Evolutionary conservation across 2,329 filamentous ascomycete genomes (phyloP), one percentile per base, ranked within the genome.

Genomic region (Paecilomyces sp.): DNA sequence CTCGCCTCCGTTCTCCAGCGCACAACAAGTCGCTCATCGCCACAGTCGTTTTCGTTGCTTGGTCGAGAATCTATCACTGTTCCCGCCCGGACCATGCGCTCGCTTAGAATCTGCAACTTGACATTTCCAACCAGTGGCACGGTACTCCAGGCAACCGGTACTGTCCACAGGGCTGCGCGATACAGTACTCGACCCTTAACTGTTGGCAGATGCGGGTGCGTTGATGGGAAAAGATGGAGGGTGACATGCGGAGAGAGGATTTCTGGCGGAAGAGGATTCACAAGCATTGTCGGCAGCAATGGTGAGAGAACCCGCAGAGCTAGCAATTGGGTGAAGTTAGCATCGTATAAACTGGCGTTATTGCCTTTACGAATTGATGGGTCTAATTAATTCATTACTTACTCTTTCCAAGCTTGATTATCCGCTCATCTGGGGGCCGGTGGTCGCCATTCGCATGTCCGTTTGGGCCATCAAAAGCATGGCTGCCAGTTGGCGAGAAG

Each of bases 81-180:
- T 12, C 76, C 73, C 59, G 80, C 84, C 36, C 85, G 85, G n/a
- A 82, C 85, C 84, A 99, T 94, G 66, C 93, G 89, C 79, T 96
- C 92, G 12, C 90, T 93, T 18, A 96, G 76, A 57, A 99, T 94
- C 67, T 91, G 87, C 11, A 99, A 83, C 66, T 87, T 88, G 53
- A 97, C 91, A 69, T 96, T 96, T 65, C 93, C 92, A 33, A 97
- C 84, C 22, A 97, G 85, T 2, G 94, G 94, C 1, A 99, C 83
- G 30, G 90, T 86, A 69, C 95, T 95, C 94, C 94, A 99, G 31
- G 92, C 93, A 57, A 99, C 88, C 0, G 94, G 94, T 0, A 92
- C 92, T 0, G 94, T 97, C 92, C 92, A 97, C 41, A 99, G 81
- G 2, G 94, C 94, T 18, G 94, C 93, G 36, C 89, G 89, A 74